These are phyloP conservation scores for Aureobasidium sp. DNA, from an alignment of 2,329 filamentous ascomycete genomes.

Conservation along the genomic window DNA sequence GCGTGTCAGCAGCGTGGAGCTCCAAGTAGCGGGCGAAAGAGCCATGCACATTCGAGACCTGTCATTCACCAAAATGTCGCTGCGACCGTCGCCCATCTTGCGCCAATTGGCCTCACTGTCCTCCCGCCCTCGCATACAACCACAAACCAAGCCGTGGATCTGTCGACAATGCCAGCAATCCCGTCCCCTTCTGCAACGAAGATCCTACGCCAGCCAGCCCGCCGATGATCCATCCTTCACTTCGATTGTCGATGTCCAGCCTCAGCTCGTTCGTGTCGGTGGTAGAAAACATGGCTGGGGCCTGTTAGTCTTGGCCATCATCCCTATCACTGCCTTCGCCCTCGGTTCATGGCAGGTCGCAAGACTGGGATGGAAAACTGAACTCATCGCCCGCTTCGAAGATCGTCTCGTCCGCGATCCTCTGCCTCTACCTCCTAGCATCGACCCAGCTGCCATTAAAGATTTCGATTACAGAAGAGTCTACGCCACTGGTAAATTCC, in stretches of 20 bases:
- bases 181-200: conserved; percentile 22
- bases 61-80: not conserved
- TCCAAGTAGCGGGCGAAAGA: not conserved
- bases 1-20: conserved; percentile 6
- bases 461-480: conserved; percentile 92
- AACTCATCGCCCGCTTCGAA: conserved; percentile 82
- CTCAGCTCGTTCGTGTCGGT: conserved; percentile 61
- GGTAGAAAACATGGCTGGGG: conserved; percentile 70
- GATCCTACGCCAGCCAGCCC: conserved; percentile 36
- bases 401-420: conserved; percentile 81
- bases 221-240: conserved; percentile 71
- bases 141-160: conserved; percentile 5
- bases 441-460: conserved; percentile 71
- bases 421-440: conserved; percentile 70
- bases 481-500: conserved; percentile 59
- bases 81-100: conserved; percentile 9
- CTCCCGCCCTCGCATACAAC: not conserved
- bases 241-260: conserved; percentile 79
- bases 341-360: conserved; percentile 95
- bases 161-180: conserved; percentile 24
- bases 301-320: conserved; percentile 72
- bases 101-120: conserved; percentile 6
- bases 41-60: not conserved
- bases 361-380: conserved; percentile 86
- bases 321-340: conserved; percentile 81